Evolutionary conservation across 148 eudicot genomes (phyloP).

Genomic region (Cornus controversa): DNA sequence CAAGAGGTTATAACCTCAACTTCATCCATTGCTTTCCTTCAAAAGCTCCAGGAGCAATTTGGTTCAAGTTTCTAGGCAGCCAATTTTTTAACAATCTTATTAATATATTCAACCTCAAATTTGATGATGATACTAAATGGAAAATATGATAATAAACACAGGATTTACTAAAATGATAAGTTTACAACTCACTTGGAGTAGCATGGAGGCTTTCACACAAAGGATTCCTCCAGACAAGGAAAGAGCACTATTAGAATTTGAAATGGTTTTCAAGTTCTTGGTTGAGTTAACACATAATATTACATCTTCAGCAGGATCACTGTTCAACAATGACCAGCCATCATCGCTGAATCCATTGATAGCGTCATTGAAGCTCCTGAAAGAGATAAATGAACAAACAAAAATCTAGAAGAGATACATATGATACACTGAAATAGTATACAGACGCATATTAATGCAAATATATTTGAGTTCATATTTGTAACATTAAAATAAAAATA

Average conservation of each 20-base stretch:
- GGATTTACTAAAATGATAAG: background rate
- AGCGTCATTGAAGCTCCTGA: conserved; percentile 9
- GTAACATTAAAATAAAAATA: background rate
- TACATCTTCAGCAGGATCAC: background rate
- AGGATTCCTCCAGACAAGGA: background rate
- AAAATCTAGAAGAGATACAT: background rate
- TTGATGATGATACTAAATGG: background rate
- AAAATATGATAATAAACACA: background rate
- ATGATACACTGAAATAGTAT: background rate
- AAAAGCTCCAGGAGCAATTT: background rate
- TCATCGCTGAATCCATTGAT: conserved; percentile 2
- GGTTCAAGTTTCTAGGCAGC: background rate
- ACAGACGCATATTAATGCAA: background rate
- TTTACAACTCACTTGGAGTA: conserved; percentile 1
- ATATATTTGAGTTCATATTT: background rate
- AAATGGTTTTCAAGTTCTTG: background rate
- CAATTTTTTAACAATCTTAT: background rate
- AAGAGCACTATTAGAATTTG: background rate
- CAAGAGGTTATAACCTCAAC: background rate
- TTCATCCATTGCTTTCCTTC: background rate
- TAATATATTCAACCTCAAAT: background rate
- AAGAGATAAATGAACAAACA: background rate
- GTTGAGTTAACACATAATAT: background rate
- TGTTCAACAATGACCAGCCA: conserved; percentile 1
- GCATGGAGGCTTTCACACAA: conserved; percentile 5